Conservation (phyloP, 78 protist species). For the Dictyostelium citrinum region DNA sequence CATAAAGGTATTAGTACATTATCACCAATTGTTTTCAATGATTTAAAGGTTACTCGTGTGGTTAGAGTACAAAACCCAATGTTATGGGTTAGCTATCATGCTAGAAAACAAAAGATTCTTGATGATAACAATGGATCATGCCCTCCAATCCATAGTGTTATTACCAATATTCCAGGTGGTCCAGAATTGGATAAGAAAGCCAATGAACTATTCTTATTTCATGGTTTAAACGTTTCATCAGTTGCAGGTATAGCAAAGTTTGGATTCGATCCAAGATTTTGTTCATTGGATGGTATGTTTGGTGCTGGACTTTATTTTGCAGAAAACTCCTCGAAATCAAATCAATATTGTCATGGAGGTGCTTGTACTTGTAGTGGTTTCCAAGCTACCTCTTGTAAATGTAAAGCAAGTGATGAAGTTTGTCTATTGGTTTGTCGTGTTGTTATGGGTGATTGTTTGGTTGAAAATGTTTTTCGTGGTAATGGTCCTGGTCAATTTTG, state of each 20-base stretch:
- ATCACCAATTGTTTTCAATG: constrained; percentile 54
- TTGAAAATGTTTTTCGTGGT: constrained; percentile 66
- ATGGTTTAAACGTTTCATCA: constrained; percentile 52
- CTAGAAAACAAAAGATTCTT: constrained; percentile 32
- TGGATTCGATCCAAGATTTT: constrained; percentile 78
- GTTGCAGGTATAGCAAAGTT: constrained; percentile 56
- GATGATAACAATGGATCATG: constrained; percentile 25
- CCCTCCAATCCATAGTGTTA: neutral
- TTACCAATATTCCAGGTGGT: constrained; percentile 36
- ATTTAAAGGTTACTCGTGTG: constrained; percentile 26
- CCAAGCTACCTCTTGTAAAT: constrained; percentile 14
- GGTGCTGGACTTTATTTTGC: constrained; percentile 86
- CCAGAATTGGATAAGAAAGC: constrained; percentile 26
- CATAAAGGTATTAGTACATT: constrained; percentile 43
- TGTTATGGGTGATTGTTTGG: constrained; percentile 36
- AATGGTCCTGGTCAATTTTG: constrained; percentile 55
- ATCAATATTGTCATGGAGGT: constrained; percentile 56
- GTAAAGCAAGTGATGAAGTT: constrained; percentile 60
- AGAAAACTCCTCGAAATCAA: constrained; percentile 73
- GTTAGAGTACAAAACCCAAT: constrained; percentile 44
- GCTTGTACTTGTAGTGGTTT: constrained; percentile 70
- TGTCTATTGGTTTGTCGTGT: constrained; percentile 76
- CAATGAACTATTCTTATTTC: constrained; percentile 44
- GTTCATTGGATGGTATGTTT: constrained; percentile 76
- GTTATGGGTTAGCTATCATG: constrained; percentile 48